Base-by-base conservation (phyloP, 1,284 basidiomycete genomes). In the Tilletia indica region DNA sequence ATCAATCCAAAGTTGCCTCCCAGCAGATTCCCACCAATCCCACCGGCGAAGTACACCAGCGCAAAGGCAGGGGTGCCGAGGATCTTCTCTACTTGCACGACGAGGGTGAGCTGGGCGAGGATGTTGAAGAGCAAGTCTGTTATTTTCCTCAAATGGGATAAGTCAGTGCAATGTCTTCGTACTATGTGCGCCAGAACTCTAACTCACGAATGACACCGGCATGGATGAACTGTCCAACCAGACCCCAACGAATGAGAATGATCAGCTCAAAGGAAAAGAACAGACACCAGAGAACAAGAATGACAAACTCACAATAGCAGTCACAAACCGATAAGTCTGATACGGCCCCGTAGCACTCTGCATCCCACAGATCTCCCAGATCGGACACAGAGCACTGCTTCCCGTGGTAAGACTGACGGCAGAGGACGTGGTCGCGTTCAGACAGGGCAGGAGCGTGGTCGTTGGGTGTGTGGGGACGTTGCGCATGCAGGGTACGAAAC, bases 401-500 rank as follows among this genome's bases (percentile, higher is more conserved):
- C n/a, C 31, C 34, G 36, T 42, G 0, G 77, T 74, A 12, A 75
- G 85, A 74, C 79, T 80, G 48, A 83, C 75, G 16, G 72, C 73
- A 3, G 81, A 82, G 68, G 84, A 81, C 54, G 86, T 86, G 39
- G 86, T 78, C 79, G 93, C 89, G n/a, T 78, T 73, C 19, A 83
- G 69, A 87, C 36, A 92, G 87, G 21, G 95, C 84, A 61, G 86
- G 87, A 49, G 86, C 72, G 38, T 94, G 89, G 39, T 85, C 76
- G 76, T 74, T 14, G 83, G 73, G 4, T 85, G 75, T 6, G 76
- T 77, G n/a, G 81, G 76, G 0, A 84, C 74, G 12, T 71, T 76
- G 80, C 94, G 94, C 92, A 96, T 95, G 80, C 90, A 91, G 2
- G 91, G 90, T 8, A 93, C 93, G 82, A 95, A 98, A 19, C 96